phyloP scores from a whole-genome alignment of 257 asterid genomes.

The Salvia miltiorrhiza region DNA sequence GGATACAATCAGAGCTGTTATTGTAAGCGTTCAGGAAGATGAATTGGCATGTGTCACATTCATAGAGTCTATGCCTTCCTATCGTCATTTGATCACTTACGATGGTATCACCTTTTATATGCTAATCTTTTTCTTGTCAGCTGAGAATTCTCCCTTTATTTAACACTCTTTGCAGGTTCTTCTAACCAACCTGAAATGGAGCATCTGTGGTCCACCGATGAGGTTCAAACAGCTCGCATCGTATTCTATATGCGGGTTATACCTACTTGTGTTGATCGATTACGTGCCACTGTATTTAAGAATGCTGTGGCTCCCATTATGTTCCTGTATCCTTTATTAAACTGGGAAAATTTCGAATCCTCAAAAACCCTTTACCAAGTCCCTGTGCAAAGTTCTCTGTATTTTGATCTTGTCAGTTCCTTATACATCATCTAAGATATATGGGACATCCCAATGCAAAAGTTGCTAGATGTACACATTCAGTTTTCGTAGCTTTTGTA shows the following conservation, averaged over 20 bases:
- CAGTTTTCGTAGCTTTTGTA: slow-evolving; percentile 73
- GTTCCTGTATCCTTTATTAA: slow-evolving; percentile 80
- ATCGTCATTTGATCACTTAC: slow-evolving; percentile 53
- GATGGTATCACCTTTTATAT: slow-evolving; percentile 41
- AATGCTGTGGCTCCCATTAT: slow-evolving; percentile 73
- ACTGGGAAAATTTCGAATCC: slow-evolving; percentile 16
- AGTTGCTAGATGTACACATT: slow-evolving; percentile 83
- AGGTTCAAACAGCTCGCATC: slow-evolving; percentile 89
- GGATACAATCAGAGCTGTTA: slow-evolving; percentile 88
- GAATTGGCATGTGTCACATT: slow-evolving; percentile 69
- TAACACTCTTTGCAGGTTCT: slow-evolving; percentile 43
- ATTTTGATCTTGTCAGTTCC: slow-evolving; percentile 28
- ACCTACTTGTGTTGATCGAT: slow-evolving; percentile 67
- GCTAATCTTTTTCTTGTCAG: slow-evolving; percentile 10
- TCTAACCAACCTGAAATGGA: slow-evolving; percentile 28
- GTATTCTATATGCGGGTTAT: slow-evolving; percentile 85
- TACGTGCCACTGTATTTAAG: slow-evolving; percentile 63
- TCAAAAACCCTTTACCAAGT: slow-evolving; percentile 1
- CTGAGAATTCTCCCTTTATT: slow-evolving; percentile 2
- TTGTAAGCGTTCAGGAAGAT: slow-evolving; percentile 76
- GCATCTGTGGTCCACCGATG: slow-evolving; percentile 72
- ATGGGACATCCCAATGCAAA: slow-evolving; percentile 87
- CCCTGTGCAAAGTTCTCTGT: too few species aligned
- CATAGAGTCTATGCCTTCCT: slow-evolving; percentile 80
- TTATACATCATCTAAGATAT: slow-evolving; percentile 50